phyloP scores from a whole-genome alignment of 495 filamentous ascomycete genomes.

The Thozetella sp. region DNA sequence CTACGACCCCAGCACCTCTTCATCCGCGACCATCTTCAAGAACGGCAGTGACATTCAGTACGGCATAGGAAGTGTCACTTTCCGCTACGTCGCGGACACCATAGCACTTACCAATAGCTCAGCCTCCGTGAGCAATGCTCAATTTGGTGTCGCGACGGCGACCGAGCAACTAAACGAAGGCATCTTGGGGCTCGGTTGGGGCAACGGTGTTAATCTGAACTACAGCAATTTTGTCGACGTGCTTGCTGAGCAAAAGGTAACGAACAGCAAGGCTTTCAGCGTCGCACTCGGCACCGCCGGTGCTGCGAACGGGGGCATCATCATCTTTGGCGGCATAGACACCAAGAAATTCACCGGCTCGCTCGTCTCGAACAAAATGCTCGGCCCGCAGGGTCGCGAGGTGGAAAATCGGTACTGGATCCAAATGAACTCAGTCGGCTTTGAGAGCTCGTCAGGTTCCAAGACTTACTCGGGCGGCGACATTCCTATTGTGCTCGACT shows the following conservation, averaged over 20 bases:
- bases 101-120: constrained; percentile 29
- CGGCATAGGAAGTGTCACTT: constrained; percentile 31
- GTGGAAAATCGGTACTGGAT: constrained; percentile 48
- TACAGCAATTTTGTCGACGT: constrained; percentile 40
- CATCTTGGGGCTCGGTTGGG: constrained; percentile 37
- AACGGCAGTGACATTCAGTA: constrained; percentile 22
- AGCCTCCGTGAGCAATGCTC: constrained; percentile 26
- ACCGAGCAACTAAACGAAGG: constrained; percentile 33
- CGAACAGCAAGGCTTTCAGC: constrained; percentile 38
- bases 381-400: constrained; percentile 35
- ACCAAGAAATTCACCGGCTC: constrained; percentile 75
- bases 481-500: constrained; percentile 77
- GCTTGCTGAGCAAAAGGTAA: constrained; percentile 31
- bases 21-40: constrained; percentile 12
- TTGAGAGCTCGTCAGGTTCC: constrained; percentile 42
- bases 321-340: constrained; percentile 89
- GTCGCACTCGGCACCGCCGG: constrained; percentile 36
- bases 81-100: constrained; percentile 31
- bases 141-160: constrained; percentile 33
- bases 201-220: constrained; percentile 24
- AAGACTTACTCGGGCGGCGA: constrained; percentile 45
- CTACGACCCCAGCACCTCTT: constrained; percentile 28
- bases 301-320: constrained; percentile 53
- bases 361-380: constrained; percentile 68
- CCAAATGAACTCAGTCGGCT: constrained; percentile 56